Percentiles rank a stretch among this genome's conserved stretches.
Conservation (phyloP, 805 yeast species). For the Hemisphaericaspora nanyangensis region DNA sequence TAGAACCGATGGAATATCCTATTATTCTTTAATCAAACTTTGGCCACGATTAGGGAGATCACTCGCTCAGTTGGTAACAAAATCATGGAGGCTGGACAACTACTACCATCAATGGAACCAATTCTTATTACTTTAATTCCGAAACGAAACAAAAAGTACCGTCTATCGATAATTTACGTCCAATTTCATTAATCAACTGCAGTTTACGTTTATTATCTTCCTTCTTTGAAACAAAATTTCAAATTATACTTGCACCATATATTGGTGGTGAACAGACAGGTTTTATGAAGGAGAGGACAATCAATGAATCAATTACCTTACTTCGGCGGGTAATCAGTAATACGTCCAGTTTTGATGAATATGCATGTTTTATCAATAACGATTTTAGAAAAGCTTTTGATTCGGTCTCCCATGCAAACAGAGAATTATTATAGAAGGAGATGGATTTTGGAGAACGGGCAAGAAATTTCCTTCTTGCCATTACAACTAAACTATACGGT, state of each 20-base stretch:
- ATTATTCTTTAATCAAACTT: background rate
- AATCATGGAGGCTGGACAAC: background rate
- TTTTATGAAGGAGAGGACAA: constrained; percentile 1
- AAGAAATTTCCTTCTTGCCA: background rate
- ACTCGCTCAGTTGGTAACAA: constrained; percentile 1
- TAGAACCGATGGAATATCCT: background rate
- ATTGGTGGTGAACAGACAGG: constrained; percentile 1
- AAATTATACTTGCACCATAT: background rate
- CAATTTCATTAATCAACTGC: background rate
- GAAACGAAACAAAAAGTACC: background rate
- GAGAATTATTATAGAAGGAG: background rate
- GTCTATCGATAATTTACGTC: background rate
- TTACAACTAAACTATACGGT: background rate
- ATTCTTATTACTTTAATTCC: background rate
- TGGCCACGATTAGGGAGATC: constrained; percentile 1
- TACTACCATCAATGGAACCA: background rate
- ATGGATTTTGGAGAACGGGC: background rate
- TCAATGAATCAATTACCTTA: constrained; percentile 3
- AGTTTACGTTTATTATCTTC: constrained; percentile 2
- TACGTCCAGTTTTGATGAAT: background rate
- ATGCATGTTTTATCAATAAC: background rate
- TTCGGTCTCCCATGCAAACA: background rate
- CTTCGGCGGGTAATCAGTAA: background rate
- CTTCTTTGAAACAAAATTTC: background rate
- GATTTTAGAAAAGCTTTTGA: constrained; percentile 3